Percentiles rank a stretch among this genome's conserved stretches.
Evolutionary conservation across 2,329 filamentous ascomycete species (phyloP).

Genomic region (Colletotrichum phormii): DNA sequence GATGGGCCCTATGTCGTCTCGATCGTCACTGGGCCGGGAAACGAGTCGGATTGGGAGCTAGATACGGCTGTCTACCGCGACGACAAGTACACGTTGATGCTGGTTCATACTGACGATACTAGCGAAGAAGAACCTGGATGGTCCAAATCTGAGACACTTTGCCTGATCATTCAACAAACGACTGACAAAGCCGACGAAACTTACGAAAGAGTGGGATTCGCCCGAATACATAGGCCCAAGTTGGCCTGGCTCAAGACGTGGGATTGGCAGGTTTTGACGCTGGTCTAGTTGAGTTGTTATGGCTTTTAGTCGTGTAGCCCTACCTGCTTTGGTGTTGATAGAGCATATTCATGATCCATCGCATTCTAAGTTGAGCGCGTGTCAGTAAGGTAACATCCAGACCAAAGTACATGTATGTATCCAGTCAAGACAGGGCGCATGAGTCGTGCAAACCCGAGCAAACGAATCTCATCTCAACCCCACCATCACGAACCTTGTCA

Average conservation of each 20-base stretch:
- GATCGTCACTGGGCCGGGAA: neutral
- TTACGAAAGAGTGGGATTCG: neutral
- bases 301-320: no score
- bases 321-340: neutral
- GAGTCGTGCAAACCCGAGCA: neutral
- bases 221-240: neutral
- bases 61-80: neutral
- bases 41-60: neutral
- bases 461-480: neutral
- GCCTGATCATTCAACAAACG: neutral
- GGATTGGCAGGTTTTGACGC: neutral
- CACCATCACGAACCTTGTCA: neutral
- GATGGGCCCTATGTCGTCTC: neutral
- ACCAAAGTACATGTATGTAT: neutral
- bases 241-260: neutral
- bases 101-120: neutral
- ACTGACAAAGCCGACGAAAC: rapidly evolving
- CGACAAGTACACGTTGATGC: neutral
- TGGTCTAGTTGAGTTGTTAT: neutral
- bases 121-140: neutral
- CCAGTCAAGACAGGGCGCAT: neutral
- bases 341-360: neutral
- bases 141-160: neutral
- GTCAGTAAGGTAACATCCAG: neutral
- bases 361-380: neutral